These are phyloP conservation scores for Pleurotus eryngii DNA, from an alignment of 768 basidiomycete species.

Conservation along the genomic window DNA sequence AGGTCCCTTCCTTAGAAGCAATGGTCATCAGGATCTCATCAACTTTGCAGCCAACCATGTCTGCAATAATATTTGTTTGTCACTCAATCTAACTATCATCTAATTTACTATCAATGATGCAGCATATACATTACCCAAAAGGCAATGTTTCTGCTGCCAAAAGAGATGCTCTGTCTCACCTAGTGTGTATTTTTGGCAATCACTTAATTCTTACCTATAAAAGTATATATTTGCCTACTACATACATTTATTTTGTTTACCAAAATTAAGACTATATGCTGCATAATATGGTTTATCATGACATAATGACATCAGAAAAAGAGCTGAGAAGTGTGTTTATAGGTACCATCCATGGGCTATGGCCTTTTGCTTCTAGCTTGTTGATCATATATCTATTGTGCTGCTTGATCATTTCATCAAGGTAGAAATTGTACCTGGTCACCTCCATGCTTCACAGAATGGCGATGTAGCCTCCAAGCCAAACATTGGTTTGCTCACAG, in stretches of 20 bases:
- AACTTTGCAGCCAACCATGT: neutral
- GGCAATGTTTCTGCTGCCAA: too few relatives aligned
- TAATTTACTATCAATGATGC: neutral
- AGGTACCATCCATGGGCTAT: neutral
- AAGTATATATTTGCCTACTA: too few relatives aligned
- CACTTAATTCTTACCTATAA: too few relatives aligned
- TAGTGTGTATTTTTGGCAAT: too few relatives aligned
- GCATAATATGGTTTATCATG: neutral
- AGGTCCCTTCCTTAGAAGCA: neutral
- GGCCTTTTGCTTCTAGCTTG: constrained; percentile 2
- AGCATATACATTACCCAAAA: neutral
- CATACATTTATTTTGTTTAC: too few relatives aligned
- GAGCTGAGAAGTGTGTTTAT: neutral
- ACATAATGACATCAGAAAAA: neutral
- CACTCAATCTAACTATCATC: neutral
- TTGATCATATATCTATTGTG: constrained; percentile 17
- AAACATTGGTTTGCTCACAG: constrained; percentile 15
- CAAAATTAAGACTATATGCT: too few relatives aligned
- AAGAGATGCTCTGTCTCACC: too few relatives aligned
- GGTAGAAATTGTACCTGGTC: constrained; percentile 29
- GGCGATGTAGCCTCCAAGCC: constrained; percentile 34
- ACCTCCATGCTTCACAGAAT: constrained; percentile 33
- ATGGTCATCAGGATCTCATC: neutral
- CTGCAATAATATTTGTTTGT: neutral
- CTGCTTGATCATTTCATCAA: constrained; percentile 35